Conservation (phyloP, 805 yeast species). For the Saturnispora gosingensis region DNA sequence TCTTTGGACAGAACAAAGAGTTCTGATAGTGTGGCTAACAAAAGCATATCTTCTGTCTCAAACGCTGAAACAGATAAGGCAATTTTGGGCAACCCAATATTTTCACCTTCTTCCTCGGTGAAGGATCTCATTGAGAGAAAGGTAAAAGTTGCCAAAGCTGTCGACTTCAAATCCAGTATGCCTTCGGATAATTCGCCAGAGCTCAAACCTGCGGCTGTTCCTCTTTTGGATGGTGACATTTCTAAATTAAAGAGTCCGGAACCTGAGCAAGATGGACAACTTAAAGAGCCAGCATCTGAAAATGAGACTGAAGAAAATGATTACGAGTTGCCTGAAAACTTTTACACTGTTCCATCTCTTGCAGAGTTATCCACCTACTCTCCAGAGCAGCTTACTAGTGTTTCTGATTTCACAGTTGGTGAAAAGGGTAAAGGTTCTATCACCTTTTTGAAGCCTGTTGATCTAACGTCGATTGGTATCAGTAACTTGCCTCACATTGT, state of each 20-base stretch:
- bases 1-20: neutral
- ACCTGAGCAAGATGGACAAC: conserved; percentile 1
- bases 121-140: conserved; percentile 48
- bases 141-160: conserved; percentile 22
- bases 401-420: conserved; percentile 65
- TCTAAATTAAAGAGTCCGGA: conserved; percentile 1
- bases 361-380: conserved; percentile 52
- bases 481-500: conserved; percentile 60
- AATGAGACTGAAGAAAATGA: neutral
- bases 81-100: conserved; percentile 60
- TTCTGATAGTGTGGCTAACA: conserved; percentile 13
- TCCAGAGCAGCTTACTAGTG: conserved; percentile 52
- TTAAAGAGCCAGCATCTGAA: conserved; percentile 2
- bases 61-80: conserved; percentile 49
- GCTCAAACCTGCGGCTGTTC: neutral
- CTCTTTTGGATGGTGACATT: neutral
- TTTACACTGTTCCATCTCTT: conserved; percentile 78
- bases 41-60: conserved; percentile 14
- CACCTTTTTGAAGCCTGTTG: conserved; percentile 74
- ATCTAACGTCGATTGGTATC: conserved; percentile 58
- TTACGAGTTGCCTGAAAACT: conserved; percentile 45
- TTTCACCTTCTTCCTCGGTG: conserved; percentile 51
- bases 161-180: conserved; percentile 24
- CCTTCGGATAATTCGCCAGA: conserved; percentile 1
- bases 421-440: conserved; percentile 69